phyloP scores from a whole-genome alignment of 805 yeast genomes.

The Wickerhamomyces pijperi region DNA sequence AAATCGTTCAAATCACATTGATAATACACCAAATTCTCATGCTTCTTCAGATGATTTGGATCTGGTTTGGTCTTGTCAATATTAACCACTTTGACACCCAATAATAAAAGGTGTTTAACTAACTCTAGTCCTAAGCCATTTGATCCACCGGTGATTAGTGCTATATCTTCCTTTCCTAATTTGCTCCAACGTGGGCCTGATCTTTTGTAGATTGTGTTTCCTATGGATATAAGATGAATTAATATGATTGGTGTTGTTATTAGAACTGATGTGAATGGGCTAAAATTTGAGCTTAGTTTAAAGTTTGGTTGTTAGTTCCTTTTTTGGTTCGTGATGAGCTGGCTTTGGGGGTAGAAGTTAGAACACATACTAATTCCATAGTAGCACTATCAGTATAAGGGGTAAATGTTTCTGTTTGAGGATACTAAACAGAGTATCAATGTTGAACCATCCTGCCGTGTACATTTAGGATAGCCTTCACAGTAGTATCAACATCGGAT shows the following conservation, averaged over 20 bases:
- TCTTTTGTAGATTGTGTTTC: conserved; percentile 8
- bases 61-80: conserved; percentile 18
- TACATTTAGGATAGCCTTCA: not conserved
- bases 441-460: not conserved
- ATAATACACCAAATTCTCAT: conserved; percentile 29
- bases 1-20: conserved; percentile 58
- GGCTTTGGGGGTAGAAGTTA: too few species aligned
- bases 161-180: conserved; percentile 9
- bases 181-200: conserved; percentile 13
- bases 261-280: too few species aligned
- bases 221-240: not conserved
- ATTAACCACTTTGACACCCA: conserved; percentile 13
- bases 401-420: not conserved
- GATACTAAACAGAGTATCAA: not conserved
- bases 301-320: too few species aligned
- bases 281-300: too few species aligned
- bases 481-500: too few species aligned
- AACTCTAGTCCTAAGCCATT: conserved; percentile 24
- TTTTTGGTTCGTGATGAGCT: too few species aligned
- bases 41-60: too few species aligned
- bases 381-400: not conserved
- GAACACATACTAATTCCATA: not conserved
- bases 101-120: conserved; percentile 12
- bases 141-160: conserved; percentile 28
- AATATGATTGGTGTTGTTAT: not conserved